A percentile compares a stretch with the other conserved stretches of the same genome.
These are phyloP conservation scores for Prunus dulcis DNA, from an alignment of 306 rosid genomes.

Conservation along the genomic window DNA sequence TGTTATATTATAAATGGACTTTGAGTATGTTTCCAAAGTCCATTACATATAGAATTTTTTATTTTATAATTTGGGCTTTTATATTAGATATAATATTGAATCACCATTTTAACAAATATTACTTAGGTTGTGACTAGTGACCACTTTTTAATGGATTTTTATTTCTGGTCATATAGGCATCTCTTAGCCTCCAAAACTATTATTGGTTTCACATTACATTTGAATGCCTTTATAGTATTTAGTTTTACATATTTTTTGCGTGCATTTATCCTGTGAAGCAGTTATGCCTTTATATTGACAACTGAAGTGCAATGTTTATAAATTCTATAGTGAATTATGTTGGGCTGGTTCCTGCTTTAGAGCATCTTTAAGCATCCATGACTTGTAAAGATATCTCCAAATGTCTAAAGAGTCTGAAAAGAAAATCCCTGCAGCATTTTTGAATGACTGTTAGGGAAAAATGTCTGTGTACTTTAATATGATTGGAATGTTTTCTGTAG, in stretches of 20 bases:
- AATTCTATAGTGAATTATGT: too few relatives aligned
- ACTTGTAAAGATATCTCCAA: too few relatives aligned
- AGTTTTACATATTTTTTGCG: too few relatives aligned
- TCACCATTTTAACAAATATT: too few relatives aligned
- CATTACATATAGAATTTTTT: too few relatives aligned
- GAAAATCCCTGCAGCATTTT: not conserved
- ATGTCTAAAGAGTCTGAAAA: too few relatives aligned
- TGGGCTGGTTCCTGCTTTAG: not conserved
- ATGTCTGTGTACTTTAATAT: not conserved
- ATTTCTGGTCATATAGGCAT: not conserved
- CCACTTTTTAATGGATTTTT: not conserved
- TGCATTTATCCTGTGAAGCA: not conserved
- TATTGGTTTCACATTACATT: not conserved
- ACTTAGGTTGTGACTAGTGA: too few relatives aligned
- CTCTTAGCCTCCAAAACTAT: not conserved
- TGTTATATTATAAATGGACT: too few relatives aligned
- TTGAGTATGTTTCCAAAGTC: too few relatives aligned
- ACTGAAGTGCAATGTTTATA: not conserved
- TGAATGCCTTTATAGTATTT: not conserved
- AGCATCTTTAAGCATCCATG: not conserved
- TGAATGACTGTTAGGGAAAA: too few relatives aligned
- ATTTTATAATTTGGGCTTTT: too few relatives aligned
- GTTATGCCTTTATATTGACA: not conserved
- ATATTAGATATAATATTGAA: too few relatives aligned
- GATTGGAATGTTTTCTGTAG: not conserved